These are phyloP conservation scores for Graphilbum ipis-grandicollis DNA, from an alignment of 2,329 filamentous ascomycete genomes.

Conservation along the genomic window DNA sequence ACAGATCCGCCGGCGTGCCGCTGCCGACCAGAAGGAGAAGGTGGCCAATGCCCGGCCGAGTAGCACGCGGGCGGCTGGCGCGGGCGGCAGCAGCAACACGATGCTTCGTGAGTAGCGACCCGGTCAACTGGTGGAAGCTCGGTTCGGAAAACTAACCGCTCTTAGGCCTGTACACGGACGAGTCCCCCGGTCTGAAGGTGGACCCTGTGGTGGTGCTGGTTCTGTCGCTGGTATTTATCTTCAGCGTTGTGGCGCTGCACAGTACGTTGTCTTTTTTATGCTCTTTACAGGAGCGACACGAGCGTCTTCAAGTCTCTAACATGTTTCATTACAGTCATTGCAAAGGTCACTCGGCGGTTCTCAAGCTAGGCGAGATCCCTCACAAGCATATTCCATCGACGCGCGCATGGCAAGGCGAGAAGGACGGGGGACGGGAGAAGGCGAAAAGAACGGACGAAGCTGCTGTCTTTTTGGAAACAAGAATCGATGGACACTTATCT, in stretches of 20 bases:
- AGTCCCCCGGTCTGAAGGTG: constrained; percentile 92
- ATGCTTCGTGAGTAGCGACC: constrained; percentile 97
- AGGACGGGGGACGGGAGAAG: not conserved
- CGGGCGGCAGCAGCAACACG: constrained; percentile 89
- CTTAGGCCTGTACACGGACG: constrained; percentile 85
- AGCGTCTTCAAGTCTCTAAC: no score
- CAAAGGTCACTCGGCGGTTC: constrained; percentile 12
- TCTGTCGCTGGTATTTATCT: constrained; percentile 93
- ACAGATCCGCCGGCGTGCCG: constrained; percentile 85
- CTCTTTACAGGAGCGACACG: no score
- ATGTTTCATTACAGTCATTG: constrained; percentile 7
- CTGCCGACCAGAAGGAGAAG: constrained; percentile 94
- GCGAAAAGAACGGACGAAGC: not conserved
- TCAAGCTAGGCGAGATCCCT: constrained; percentile 10
- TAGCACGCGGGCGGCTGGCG: constrained; percentile 84
- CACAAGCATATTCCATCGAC: not conserved
- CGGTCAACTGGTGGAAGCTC: no score
- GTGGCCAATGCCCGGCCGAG: constrained; percentile 83
- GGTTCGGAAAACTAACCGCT: not conserved
- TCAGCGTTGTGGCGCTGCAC: constrained; percentile 93
- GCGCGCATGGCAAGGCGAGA: no score
- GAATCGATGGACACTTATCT: no score
- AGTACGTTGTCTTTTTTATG: constrained; percentile 46
- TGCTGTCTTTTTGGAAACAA: no score
- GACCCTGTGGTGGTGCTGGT: constrained; percentile 96